These are phyloP conservation scores for Xylaria intraflava DNA, from an alignment of 495 filamentous ascomycete species.

Conservation along the genomic window DNA sequence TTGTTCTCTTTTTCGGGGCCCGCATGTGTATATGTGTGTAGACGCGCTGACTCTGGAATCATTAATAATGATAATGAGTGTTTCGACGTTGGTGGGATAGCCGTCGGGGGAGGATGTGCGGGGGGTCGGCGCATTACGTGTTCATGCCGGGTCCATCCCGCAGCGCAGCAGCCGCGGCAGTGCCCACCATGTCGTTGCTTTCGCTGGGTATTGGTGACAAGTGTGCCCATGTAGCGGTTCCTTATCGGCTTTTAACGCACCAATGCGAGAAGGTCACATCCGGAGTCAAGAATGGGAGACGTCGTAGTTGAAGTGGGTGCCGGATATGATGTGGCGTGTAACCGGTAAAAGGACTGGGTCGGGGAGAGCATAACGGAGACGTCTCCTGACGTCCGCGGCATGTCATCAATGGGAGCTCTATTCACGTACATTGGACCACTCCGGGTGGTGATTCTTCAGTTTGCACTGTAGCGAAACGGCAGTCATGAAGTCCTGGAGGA, in stretches of 20 bases:
- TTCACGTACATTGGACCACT: conserved; percentile 54
- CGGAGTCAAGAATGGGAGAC: too few species aligned
- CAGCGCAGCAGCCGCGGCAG: background rate
- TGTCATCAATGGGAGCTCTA: conserved; percentile 1
- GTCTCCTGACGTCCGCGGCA: background rate
- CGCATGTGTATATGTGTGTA: background rate
- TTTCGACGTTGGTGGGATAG: background rate
- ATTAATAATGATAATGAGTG: too few species aligned
- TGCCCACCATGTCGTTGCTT: background rate
- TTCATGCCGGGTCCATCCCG: background rate
- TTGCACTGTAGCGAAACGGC: conserved; percentile 50
- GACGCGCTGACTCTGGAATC: too few species aligned
- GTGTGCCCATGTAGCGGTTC: too few species aligned
- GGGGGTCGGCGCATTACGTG: too few species aligned
- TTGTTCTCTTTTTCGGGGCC: too few species aligned
- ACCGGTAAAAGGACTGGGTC: too few species aligned
- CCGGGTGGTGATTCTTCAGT: conserved; percentile 53
- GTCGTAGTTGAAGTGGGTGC: too few species aligned
- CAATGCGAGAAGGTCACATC: too few species aligned
- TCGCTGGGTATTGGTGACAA: background rate
- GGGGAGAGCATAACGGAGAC: background rate
- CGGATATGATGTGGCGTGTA: too few species aligned
- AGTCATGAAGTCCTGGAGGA: conserved; percentile 54
- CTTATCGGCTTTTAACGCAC: too few species aligned
- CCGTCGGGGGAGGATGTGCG: background rate